Evolutionary conservation across 2,329 filamentous ascomycete species (phyloP), one percentile per base, ranked within the genome.

Genomic region (Cercospora zeae-maydis): DNA sequence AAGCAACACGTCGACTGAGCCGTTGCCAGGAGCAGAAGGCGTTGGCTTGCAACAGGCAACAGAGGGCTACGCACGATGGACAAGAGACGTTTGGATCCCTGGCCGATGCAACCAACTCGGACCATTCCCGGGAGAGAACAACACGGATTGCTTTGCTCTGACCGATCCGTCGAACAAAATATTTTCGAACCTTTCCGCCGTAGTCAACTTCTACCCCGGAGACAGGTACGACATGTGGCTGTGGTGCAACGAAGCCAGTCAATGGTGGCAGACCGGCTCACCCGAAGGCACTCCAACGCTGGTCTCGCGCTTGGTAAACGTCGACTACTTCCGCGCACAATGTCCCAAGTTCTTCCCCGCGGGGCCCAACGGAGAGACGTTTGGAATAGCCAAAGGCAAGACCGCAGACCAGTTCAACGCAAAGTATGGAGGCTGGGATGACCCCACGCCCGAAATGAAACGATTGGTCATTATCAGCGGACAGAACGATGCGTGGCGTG

Each of bases 161-260:
- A 34, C 4, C 11, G 31, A 34, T 9, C 31, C 31, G 11, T 34
- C 79, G 1, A 80, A 85, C 72, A 81, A 87, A 67, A 64, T 75
- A 6, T 76, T 75, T 16, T 83, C 76, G 63, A 76, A 80, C 0
- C 66, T 82, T 2, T 87, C 78, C 74, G 82, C 80, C 2, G 83
- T 87, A 70, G 6, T 73, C 70, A 27, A 76, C 74, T 1, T 74
- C 53, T 86, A 87, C 69, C 59, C 69, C 0, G 68, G 76, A 33
- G 78, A 83, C 66, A 75, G 83, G 0, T 82, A 85, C 64, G 88
- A 84, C 84, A 71, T 77, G 13, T 88, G 85, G 84, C 79, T 86
- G 73, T 77, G 81, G 2, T 88, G 86, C 78, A 87, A 88, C 69
- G 83, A 88, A 71, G 84, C 85, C 19, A 81, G 84, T 62, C 81